Conservation (phyloP, 2,329 filamentous ascomycete genomes). For the Mycosphaerella arachidis region DNA sequence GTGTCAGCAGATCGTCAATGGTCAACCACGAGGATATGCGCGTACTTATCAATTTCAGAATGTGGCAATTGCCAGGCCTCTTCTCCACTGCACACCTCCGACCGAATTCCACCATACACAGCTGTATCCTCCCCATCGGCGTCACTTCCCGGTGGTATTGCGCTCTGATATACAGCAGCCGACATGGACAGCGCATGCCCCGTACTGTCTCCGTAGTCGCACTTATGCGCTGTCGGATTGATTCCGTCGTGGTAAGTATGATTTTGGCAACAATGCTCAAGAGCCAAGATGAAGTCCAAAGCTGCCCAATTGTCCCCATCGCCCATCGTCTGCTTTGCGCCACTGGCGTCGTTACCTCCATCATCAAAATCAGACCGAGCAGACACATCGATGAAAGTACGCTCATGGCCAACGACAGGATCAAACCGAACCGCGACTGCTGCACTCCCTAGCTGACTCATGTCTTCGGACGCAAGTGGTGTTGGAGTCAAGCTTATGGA, state of each 20-base stretch:
- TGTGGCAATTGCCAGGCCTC: slow-evolving; percentile 23
- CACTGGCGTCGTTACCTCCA: not conserved
- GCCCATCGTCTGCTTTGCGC: not conserved
- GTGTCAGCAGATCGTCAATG: not conserved
- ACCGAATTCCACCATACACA: not conserved
- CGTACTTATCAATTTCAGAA: slow-evolving; percentile 26
- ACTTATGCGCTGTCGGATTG: slow-evolving; percentile 9
- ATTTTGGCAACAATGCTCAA: slow-evolving; percentile 22
- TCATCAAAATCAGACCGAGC: not conserved
- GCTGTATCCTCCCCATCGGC: not conserved
- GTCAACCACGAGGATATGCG: not conserved
- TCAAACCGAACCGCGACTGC: slow-evolving; percentile 17
- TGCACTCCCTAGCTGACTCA: slow-evolving; percentile 8
- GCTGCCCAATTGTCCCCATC: slow-evolving; percentile 18
- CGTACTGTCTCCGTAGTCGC: not conserved
- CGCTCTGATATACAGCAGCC: slow-evolving; percentile 16
- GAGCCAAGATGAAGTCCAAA: slow-evolving; percentile 25
- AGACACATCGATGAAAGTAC: slow-evolving; percentile 19
- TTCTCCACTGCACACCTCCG: not conserved
- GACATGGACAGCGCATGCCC: slow-evolving; percentile 22
- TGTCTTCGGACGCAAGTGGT: not conserved
- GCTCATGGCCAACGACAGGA: slow-evolving; percentile 17
- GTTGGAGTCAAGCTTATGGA: slow-evolving; percentile 1
- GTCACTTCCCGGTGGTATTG: slow-evolving; percentile 3
- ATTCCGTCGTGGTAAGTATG: slow-evolving; percentile 19